Evolutionary conservation across 306 rosid genomes (phyloP).

Genomic region (Malus sieversii): DNA sequence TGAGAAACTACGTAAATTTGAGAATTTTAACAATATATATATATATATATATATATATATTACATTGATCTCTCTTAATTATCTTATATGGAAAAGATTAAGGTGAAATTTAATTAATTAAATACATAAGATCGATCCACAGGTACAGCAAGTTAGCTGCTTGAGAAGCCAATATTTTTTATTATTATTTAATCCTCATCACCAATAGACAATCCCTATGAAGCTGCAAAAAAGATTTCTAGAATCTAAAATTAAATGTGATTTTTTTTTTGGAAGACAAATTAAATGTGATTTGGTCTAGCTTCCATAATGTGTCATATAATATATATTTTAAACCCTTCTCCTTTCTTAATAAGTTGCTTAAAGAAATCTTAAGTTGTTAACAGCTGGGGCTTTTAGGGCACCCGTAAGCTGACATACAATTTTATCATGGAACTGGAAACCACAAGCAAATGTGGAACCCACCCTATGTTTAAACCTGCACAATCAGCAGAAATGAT

Average conservation of each 20-base stretch:
- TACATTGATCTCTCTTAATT: background rate
- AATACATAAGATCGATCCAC: background rate
- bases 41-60: background rate
- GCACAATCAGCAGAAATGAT: background rate
- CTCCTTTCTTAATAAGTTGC: conserved; percentile 25
- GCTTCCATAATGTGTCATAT: background rate
- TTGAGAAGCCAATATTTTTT: conserved; percentile 2
- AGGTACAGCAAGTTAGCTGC: background rate
- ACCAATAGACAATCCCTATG: conserved; percentile 14
- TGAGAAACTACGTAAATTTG: conserved; percentile 10
- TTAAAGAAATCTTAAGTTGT: conserved; percentile 10
- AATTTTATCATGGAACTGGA: conserved; percentile 46
- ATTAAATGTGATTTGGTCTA: conserved; percentile 22
- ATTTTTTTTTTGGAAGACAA: background rate
- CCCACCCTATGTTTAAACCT: background rate
- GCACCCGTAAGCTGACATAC: conserved; percentile 32
- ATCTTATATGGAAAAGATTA: background rate
- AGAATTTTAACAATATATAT: background rate
- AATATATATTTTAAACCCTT: background rate
- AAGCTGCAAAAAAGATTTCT: conserved; percentile 17
- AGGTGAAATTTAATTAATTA: background rate
- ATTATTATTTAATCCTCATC: background rate
- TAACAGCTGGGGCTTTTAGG: conserved; percentile 47
- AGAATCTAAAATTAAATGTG: conserved; percentile 19
- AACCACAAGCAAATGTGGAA: conserved; percentile 50